Percentiles rank a stretch among this genome's conserved stretches.
Evolutionary conservation across 305 asterid species (phyloP).

Genomic region (Rubia tinctorum): DNA sequence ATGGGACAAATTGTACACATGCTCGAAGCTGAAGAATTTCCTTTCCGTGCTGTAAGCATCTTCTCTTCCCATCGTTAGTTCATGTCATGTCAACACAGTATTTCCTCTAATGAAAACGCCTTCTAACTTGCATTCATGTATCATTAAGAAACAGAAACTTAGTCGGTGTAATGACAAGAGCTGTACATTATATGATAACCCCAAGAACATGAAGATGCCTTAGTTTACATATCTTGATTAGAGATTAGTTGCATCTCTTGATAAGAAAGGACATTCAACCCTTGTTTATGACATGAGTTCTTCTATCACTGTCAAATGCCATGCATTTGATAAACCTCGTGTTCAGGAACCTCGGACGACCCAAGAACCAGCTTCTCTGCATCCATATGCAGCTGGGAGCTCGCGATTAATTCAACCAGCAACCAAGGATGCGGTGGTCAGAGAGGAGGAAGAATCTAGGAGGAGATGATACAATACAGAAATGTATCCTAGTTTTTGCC

Average conservation of each 20-base stretch:
- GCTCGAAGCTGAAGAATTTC: conserved; percentile 97
- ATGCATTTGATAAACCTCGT: neutral
- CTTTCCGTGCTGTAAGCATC: conserved; percentile 68
- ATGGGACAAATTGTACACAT: conserved; percentile 97
- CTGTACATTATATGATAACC: neutral
- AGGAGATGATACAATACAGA: conserved; percentile 38
- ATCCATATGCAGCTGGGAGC: conserved; percentile 31
- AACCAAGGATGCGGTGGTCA: conserved; percentile 34
- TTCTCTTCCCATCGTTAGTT: neutral
- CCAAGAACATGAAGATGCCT: too few species aligned
- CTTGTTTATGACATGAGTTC: neutral
- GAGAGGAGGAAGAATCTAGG: conserved; percentile 39
- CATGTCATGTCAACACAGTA: neutral
- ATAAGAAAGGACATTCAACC: neutral
- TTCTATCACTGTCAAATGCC: neutral
- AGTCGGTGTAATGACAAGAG: too few species aligned
- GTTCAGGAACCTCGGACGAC: conserved; percentile 64
- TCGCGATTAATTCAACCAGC: conserved; percentile 22
- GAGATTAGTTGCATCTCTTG: neutral
- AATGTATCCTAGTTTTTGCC: conserved; percentile 25
- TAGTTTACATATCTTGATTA: neutral
- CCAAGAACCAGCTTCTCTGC: conserved; percentile 49
- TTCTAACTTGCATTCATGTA: neutral
- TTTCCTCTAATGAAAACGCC: neutral
- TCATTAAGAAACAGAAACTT: neutral